Evolutionary conservation across 2,329 filamentous ascomycete genomes (phyloP).

Genomic region (Colletotrichum musicola): DNA sequence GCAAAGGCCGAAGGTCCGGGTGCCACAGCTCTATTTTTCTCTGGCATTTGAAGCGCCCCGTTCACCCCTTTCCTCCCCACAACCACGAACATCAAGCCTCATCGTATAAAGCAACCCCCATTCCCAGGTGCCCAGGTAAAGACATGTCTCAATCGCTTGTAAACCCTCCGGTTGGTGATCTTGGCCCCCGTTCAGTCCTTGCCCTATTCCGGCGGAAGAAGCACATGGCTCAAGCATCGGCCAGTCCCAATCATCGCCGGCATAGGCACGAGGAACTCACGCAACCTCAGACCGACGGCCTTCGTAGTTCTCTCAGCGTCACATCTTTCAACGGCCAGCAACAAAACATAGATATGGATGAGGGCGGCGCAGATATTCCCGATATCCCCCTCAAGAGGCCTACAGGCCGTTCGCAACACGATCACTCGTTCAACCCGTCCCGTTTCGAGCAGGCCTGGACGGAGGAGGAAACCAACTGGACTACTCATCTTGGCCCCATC

Average conservation of each 20-base stretch:
- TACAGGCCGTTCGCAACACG: not conserved
- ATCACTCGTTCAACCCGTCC: conserved; percentile 17
- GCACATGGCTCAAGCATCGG: conserved; percentile 31
- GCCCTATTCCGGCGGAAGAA: conserved; percentile 25
- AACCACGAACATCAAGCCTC: not conserved
- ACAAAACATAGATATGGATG: conserved; percentile 20
- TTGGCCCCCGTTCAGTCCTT: conserved; percentile 17
- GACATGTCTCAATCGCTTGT: not conserved
- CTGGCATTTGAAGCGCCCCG: conserved; percentile 20
- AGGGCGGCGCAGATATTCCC: conserved; percentile 40
- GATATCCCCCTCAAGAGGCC: conserved; percentile 43
- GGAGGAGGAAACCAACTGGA: conserved; percentile 33
- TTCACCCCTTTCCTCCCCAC: not conserved
- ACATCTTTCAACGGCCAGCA: conserved; percentile 10
- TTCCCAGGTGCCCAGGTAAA: conserved; percentile 2
- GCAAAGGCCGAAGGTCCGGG: conserved; percentile 18
- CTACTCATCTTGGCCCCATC: conserved; percentile 24
- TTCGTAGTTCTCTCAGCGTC: conserved; percentile 22
- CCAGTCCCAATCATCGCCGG: conserved; percentile 16
- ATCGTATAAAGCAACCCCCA: conserved; percentile 17
- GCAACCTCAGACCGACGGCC: conserved; percentile 1
- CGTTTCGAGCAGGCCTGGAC: conserved; percentile 34
- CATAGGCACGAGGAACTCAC: conserved; percentile 28
- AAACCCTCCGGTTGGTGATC: not conserved
- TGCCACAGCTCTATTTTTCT: conserved; percentile 20